phyloP scores from a whole-genome alignment of 1,139 yeast species.

The Nadsonia starkeyi-henricii region DNA sequence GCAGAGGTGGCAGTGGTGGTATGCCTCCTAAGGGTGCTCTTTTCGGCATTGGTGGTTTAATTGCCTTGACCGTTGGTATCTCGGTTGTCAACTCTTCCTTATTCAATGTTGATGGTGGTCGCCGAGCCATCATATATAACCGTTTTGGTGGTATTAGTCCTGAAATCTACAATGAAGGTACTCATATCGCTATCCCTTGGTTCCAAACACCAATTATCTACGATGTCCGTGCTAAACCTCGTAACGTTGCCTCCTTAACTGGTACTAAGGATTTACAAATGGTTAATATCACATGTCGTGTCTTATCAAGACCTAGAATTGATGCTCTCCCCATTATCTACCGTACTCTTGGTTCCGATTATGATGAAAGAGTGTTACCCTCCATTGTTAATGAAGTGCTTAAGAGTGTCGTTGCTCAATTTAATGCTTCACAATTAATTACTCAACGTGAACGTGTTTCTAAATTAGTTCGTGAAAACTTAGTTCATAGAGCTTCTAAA shows the following conservation, averaged over 20 bases:
- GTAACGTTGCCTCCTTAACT: constrained; percentile 92
- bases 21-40: constrained; percentile 21
- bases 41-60: constrained; percentile 68
- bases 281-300: constrained; percentile 98
- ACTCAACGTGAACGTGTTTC: constrained; percentile 97
- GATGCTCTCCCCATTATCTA: constrained; percentile 66
- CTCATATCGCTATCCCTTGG: constrained; percentile 92
- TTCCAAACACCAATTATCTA: constrained; percentile 83
- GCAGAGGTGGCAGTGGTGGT: constrained; percentile 27
- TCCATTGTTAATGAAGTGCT: constrained; percentile 94
- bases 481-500: constrained; percentile 81
- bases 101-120: constrained; percentile 98
- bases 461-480: constrained; percentile 75
- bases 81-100: constrained; percentile 58
- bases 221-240: constrained; percentile 94
- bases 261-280: constrained; percentile 97
- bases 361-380: constrained; percentile 92
- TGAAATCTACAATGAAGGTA: constrained; percentile 83
- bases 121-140: constrained; percentile 88
- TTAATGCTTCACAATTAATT: constrained; percentile 93
- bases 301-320: constrained; percentile 77
- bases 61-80: constrained; percentile 61
- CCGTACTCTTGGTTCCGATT: constrained; percentile 85
- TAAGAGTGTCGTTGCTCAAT: constrained; percentile 94
- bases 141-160: constrained; percentile 79